Evolutionary conservation across 2,329 filamentous ascomycete genomes (phyloP).

Genomic region (Exophiala calicioides): DNA sequence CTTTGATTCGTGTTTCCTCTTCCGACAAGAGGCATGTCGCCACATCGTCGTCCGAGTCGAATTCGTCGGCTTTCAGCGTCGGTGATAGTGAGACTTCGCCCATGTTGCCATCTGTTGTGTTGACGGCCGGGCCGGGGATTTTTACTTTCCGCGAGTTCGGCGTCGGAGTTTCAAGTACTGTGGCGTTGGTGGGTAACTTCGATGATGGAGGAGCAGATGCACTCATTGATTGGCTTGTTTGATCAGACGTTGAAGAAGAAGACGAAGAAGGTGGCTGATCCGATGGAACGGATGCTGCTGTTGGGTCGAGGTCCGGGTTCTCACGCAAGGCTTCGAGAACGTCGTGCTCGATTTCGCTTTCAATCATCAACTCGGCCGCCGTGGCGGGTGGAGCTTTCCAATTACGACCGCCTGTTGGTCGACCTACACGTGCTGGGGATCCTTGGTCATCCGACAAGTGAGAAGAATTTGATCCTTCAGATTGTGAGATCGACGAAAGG

Average conservation of each 20-base stretch:
- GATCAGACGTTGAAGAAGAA: background rate
- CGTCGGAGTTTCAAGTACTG: too few relatives aligned
- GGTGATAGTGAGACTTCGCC: constrained; percentile 39
- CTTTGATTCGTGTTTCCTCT: constrained; percentile 77
- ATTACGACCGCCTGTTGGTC: constrained; percentile 37
- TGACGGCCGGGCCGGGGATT: constrained; percentile 22
- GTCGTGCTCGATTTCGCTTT: constrained; percentile 64
- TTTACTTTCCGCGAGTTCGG: constrained; percentile 14
- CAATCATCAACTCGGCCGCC: constrained; percentile 61
- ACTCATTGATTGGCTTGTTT: background rate
- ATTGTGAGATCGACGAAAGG: too few relatives aligned
- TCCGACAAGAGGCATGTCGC: constrained; percentile 72
- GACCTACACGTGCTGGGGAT: constrained; percentile 20
- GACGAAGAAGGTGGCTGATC: background rate
- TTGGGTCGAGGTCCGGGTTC: constrained; percentile 22
- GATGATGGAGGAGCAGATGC: constrained; percentile 15
- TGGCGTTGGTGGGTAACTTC: constrained; percentile 19
- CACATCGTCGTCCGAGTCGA: constrained; percentile 87
- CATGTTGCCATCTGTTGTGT: constrained; percentile 26
- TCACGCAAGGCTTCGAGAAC: constrained; percentile 65
- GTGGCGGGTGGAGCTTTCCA: constrained; percentile 53
- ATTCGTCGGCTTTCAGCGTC: constrained; percentile 70
- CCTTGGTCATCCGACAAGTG: too few relatives aligned
- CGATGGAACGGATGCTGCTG: too few relatives aligned
- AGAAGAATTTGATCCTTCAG: too few relatives aligned